Conservation (phyloP, 495 filamentous ascomycete species). For the Aspergillus panamensis region DNA sequence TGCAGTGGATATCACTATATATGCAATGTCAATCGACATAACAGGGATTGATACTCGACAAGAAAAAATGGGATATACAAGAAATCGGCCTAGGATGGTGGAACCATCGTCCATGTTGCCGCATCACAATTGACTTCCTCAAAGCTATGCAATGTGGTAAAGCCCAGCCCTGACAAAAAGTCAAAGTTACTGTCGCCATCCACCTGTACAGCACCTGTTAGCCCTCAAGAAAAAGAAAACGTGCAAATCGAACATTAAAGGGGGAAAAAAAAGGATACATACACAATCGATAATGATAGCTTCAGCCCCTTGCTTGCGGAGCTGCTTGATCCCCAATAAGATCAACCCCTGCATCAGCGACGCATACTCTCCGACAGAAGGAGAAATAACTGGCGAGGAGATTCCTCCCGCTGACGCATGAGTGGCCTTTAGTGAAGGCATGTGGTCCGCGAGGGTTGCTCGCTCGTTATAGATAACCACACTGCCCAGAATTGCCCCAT, state of each 20-base stretch:
- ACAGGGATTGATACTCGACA: conserved; percentile 6
- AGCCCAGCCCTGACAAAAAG: conserved; percentile 70
- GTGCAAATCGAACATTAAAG: neutral
- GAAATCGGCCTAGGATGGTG: conserved; percentile 25
- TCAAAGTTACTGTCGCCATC: conserved; percentile 69
- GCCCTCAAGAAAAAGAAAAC: conserved; percentile 1
- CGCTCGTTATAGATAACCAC: conserved; percentile 74
- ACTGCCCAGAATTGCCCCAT: conserved; percentile 70
- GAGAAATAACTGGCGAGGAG: conserved; percentile 73
- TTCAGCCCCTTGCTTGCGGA: conserved; percentile 68
- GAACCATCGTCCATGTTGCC: conserved; percentile 61
- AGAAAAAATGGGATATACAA: conserved; percentile 13
- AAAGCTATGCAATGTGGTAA: conserved; percentile 68
- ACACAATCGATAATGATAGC: conserved; percentile 75
- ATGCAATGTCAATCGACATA: conserved; percentile 22
- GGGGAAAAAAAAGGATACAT: conserved; percentile 28
- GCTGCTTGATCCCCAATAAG: conserved; percentile 75
- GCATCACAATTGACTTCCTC: conserved; percentile 78
- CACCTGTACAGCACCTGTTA: conserved; percentile 48
- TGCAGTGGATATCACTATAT: conserved; percentile 30
- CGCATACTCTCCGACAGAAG: conserved; percentile 63
- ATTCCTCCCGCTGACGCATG: conserved; percentile 63
- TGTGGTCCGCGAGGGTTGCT: conserved; percentile 62
- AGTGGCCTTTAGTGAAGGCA: conserved; percentile 58
- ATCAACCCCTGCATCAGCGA: conserved; percentile 76